phyloP scores from a whole-genome alignment of 2,329 filamentous ascomycete species.

The Ophiocordyceps camponoti-floridani region DNA sequence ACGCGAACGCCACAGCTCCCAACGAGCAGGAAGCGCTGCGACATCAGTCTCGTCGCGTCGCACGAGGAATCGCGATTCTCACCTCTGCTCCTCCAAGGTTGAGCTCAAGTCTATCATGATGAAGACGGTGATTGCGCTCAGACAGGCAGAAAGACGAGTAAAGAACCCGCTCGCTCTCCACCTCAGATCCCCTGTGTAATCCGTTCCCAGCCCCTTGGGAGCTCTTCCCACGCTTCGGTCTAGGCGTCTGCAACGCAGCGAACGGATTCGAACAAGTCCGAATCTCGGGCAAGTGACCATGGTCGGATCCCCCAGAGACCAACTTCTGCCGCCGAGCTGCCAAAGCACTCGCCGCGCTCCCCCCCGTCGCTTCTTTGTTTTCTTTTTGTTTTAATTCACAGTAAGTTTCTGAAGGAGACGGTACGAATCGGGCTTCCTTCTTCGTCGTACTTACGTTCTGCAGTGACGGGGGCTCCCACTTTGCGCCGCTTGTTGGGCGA shows the following conservation, averaged over 20 bases:
- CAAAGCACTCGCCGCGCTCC: constrained; percentile 19
- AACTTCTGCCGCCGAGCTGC: constrained; percentile 15
- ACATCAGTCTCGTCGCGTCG: constrained; percentile 5
- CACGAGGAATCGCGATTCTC: constrained; percentile 1
- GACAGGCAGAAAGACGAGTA: constrained; percentile 28
- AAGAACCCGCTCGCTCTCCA: not conserved
- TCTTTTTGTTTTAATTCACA: too few relatives aligned
- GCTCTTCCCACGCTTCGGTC: constrained; percentile 1
- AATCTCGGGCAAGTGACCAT: constrained; percentile 1
- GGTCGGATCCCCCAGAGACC: constrained; percentile 5
- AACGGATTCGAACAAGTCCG: constrained; percentile 12
- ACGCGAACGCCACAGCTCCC: constrained; percentile 53
- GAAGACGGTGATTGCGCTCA: constrained; percentile 22
- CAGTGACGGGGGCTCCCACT: constrained; percentile 9
- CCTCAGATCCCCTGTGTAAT: too few relatives aligned
- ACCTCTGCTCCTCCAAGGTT: constrained; percentile 32
- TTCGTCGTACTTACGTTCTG: too few relatives aligned
- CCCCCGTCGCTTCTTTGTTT: constrained; percentile 4
- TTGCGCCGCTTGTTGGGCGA: constrained; percentile 17
- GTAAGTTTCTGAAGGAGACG: too few relatives aligned
- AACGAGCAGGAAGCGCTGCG: constrained; percentile 40
- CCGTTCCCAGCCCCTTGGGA: not conserved
- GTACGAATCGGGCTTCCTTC: too few relatives aligned
- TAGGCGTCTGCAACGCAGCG: constrained; percentile 9
- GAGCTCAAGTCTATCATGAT: constrained; percentile 22